Evolutionary conservation across 2,329 filamentous ascomycete genomes (phyloP).

Genomic region (Cladosporium sp.): DNA sequence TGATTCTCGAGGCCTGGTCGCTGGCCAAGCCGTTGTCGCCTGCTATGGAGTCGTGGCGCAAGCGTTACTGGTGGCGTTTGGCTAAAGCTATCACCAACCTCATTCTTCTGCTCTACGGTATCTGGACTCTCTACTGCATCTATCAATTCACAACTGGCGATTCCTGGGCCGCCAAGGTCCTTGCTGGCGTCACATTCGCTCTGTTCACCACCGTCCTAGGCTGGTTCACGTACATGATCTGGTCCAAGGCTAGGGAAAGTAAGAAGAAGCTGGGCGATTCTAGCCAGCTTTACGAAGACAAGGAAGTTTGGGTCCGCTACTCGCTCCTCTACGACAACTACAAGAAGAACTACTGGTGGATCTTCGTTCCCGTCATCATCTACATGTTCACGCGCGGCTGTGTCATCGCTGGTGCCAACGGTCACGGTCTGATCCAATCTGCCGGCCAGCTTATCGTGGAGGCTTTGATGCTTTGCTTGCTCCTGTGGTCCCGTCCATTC

Average conservation of each 20-base stretch:
- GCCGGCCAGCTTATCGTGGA: constrained; percentile 81
- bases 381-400: constrained; percentile 91
- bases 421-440: constrained; percentile 80
- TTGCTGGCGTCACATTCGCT: constrained; percentile 78
- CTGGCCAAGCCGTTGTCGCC: constrained; percentile 86
- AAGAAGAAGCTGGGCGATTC: constrained; percentile 75
- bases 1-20: constrained; percentile 87
- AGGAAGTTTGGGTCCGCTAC: constrained; percentile 91
- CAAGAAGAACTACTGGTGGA: constrained; percentile 94
- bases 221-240: constrained; percentile 86
- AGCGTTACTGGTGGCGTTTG: constrained; percentile 94
- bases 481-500: constrained; percentile 85
- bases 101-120: constrained; percentile 87
- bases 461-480: constrained; percentile 71
- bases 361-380: constrained; percentile 84
- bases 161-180: constrained; percentile 85
- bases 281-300: constrained; percentile 78
- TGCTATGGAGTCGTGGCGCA: constrained; percentile 78
- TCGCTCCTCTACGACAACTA: constrained; percentile 96
- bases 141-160: constrained; percentile 94
- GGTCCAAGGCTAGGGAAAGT: constrained; percentile 70
- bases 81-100: constrained; percentile 86
- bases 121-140: constrained; percentile 94
- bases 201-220: constrained; percentile 79
- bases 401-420: constrained; percentile 80